A percentile compares a stretch with the other conserved stretches of the same genome.
Conservation (phyloP, 176 grass and related monocot genomes). For the Phragmites australis region DNA sequence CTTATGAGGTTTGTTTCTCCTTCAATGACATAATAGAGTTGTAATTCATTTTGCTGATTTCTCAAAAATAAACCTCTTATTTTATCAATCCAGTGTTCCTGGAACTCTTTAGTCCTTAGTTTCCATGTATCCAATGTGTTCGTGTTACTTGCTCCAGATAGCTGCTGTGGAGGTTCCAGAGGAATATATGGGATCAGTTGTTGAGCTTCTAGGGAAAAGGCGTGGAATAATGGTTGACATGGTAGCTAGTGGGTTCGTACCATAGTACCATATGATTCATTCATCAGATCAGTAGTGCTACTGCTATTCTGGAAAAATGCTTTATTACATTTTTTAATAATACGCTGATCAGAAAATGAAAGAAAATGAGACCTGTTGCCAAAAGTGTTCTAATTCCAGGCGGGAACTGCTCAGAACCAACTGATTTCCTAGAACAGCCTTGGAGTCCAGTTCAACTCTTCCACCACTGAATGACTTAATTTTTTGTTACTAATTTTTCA, state of each 20-base stretch:
- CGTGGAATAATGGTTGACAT: constrained; percentile 96
- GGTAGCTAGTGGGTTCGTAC: constrained; percentile 74
- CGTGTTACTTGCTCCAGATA: constrained; percentile 63
- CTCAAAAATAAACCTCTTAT: neutral
- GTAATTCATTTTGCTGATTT: constrained; percentile 7
- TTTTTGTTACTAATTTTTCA: neutral
- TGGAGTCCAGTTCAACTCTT: neutral
- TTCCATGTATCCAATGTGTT: constrained; percentile 29
- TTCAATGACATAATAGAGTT: neutral
- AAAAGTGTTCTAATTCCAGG: neutral
- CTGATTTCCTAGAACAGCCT: neutral
- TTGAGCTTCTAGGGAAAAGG: constrained; percentile 92
- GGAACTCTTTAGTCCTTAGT: constrained; percentile 31
- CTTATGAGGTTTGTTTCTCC: constrained; percentile 73
- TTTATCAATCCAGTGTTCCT: constrained; percentile 23
- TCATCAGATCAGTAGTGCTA: neutral
- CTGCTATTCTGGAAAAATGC: neutral
- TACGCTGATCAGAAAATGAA: neutral
- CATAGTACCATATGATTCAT: constrained; percentile 18
- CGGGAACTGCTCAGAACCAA: neutral
- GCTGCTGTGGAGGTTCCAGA: constrained; percentile 95
- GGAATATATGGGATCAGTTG: constrained; percentile 81
- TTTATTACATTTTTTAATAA: neutral
- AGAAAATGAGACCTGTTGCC: neutral
- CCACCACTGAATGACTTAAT: neutral